Base-by-base conservation (phyloP, 345 rosid species). In the Noccaea caerulescens region DNA sequence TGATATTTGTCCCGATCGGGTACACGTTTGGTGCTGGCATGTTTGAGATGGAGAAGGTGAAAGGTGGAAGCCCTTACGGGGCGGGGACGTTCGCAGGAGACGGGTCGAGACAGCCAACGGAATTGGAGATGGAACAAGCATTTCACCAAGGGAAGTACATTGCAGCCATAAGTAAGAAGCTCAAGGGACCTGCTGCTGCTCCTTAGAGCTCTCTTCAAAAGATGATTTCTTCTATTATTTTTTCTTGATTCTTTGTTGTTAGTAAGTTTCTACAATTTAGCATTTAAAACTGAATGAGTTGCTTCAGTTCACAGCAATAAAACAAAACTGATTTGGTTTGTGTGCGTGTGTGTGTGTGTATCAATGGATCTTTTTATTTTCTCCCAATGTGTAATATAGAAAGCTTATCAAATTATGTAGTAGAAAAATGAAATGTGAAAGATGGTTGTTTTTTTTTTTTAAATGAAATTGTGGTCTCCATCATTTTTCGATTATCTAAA, bases 121-220 rank as follows among this genome's bases (percentile, higher is more conserved):
- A 88, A 25, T 80, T 93, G 5, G 97, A 90, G 83, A 63, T 93
- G 76, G 81, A 79, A 67, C 97, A 88, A 66, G 97, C 96, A 77
- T 88, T 93, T 75, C 98, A 90, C 82, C 97, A 93, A 82, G 98
- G 98, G 43, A 88, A 93, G 79, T 86, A 88, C 85, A 82, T 93
- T 4, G 90, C 98, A 1, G 76, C 84, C 72, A 87, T 90, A 47
- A 56, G 88, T 46, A 93, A 90, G 90, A 90, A 93, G 81, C 89
- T 93, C 69, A 87, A 93, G 84, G 88, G 82, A 73, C 63, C 77
- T 68, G 76, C 83, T 63, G 61, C 66, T 69, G 62, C 69, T 25
- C 30, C 30, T 32, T 75, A 76, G 69, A 75, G 13, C 62, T 58
- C 33, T 59, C 68, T 27, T 41, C 13, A 39, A 38, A 58, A 16